Percentiles rank a stretch among this genome's conserved stretches.
phyloP scores from a whole-genome alignment of 495 filamentous ascomycete genomes.

The Parachaetomium inaequale region DNA sequence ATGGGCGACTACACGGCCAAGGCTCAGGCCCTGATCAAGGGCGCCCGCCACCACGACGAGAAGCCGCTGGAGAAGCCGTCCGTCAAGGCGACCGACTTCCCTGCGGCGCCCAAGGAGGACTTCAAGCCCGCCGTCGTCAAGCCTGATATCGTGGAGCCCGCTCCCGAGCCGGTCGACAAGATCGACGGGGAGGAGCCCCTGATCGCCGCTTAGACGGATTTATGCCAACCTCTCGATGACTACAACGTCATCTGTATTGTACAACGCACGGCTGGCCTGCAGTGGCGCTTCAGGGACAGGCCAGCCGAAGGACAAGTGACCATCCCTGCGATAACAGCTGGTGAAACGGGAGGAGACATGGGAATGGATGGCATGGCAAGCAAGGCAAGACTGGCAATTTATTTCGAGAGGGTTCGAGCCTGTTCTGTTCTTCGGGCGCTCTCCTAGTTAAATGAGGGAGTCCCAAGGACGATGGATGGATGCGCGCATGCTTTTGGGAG shows the following conservation, averaged over 20 bases:
- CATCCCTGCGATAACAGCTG: background rate
- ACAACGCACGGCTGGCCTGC: constrained; percentile 10
- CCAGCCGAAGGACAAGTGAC: background rate
- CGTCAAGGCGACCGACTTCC: constrained; percentile 52
- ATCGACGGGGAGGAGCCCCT: constrained; percentile 43
- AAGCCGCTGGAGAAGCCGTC: constrained; percentile 18
- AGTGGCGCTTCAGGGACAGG: too few species aligned
- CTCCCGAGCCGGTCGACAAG: constrained; percentile 16
- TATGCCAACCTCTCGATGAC: background rate
- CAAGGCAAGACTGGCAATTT: constrained; percentile 6
- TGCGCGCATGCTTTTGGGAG: constrained; percentile 2
- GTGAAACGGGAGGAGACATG: background rate
- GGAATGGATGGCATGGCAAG: background rate
- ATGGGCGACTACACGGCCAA: constrained; percentile 80
- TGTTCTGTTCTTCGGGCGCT: background rate
- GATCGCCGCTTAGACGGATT: constrained; percentile 29
- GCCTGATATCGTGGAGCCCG: too few species aligned
- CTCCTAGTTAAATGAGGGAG: background rate
- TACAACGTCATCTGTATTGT: background rate
- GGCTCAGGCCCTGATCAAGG: constrained; percentile 66
- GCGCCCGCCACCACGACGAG: constrained; percentile 34
- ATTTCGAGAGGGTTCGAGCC: background rate
- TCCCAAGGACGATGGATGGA: background rate
- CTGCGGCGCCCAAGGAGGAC: constrained; percentile 55
- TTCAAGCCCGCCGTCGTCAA: constrained; percentile 7